phyloP scores from a whole-genome alignment of 306 rosid species.

The cucumber (Cucumis sativus) region DNA sequence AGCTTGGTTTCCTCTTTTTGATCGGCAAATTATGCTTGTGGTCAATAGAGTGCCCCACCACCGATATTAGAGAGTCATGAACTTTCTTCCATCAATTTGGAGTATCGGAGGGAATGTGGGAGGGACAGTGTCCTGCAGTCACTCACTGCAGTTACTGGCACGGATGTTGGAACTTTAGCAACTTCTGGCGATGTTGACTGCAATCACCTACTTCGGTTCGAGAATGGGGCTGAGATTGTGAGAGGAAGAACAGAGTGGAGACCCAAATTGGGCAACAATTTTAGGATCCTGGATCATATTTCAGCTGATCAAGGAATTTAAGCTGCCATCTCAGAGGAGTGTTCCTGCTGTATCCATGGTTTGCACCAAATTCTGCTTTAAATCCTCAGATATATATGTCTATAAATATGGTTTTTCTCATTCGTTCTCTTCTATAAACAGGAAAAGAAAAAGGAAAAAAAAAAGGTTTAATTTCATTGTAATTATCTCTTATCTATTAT shows the following conservation, averaged over 20 bases:
- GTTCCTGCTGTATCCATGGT: not conserved
- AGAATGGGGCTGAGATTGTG: conserved; percentile 80
- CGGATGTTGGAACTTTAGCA: conserved; percentile 34
- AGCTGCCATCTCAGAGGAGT: not conserved
- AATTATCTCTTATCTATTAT: not conserved
- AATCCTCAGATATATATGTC: not conserved
- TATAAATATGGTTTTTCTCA: not conserved
- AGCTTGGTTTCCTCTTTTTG: not conserved
- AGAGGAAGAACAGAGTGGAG: conserved; percentile 89
- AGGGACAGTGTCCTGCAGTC: conserved; percentile 89
- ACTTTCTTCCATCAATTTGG: conserved; percentile 61
- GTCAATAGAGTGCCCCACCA: conserved; percentile 75
- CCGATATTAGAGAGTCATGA: conserved; percentile 84
- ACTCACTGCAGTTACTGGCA: conserved; percentile 45
- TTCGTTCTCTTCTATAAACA: not conserved
- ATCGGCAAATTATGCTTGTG: not conserved
- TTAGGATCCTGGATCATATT: conserved; percentile 22
- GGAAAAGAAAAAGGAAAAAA: not conserved
- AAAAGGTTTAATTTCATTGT: not conserved
- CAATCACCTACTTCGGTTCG: conserved; percentile 85
- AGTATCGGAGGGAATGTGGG: conserved; percentile 94
- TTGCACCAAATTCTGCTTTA: not conserved
- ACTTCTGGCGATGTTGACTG: conserved; percentile 45
- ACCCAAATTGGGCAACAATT: conserved; percentile 49
- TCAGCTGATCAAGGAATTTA: conserved; percentile 21